These are phyloP conservation scores for Citrus trifoliata DNA, from an alignment of 345 rosid species.

Conservation along the genomic window DNA sequence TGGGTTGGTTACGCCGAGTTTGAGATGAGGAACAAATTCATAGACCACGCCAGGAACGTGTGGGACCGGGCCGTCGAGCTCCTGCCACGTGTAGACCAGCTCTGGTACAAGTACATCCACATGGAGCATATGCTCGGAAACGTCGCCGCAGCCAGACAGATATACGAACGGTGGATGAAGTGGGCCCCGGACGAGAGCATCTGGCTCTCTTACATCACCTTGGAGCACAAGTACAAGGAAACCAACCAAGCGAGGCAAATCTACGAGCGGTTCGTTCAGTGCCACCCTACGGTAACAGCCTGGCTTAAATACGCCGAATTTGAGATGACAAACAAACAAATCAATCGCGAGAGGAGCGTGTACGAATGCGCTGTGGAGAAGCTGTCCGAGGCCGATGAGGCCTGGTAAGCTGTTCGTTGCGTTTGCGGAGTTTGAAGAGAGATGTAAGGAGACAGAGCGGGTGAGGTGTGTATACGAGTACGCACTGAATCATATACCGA, in stretches of 20 bases:
- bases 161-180: conserved; percentile 78
- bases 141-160: conserved; percentile 69
- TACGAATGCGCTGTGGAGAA: conserved; percentile 73
- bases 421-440: conserved; percentile 85
- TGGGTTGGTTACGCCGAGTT: conserved; percentile 85
- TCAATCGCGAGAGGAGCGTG: conserved; percentile 50
- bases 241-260: conserved; percentile 56
- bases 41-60: conserved; percentile 70
- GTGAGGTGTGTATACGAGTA: conserved; percentile 79
- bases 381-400: conserved; percentile 76
- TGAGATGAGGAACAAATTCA: conserved; percentile 83
- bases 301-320: conserved; percentile 74
- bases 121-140: conserved; percentile 89
- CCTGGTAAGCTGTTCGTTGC: conserved; percentile 70
- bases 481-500: conserved; percentile 75
- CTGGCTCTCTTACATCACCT: conserved; percentile 72
- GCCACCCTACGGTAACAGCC: conserved; percentile 67
- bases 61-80: conserved; percentile 78
- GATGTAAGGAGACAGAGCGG: conserved; percentile 69
- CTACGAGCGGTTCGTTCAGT: conserved; percentile 63
- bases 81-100: conserved; percentile 74
- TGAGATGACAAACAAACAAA: conserved; percentile 76
- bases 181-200: conserved; percentile 84
- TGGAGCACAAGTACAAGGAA: conserved; percentile 69
- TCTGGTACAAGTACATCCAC: conserved; percentile 87